A percentile compares a stretch with the other conserved stretches of the same genome.
Evolutionary conservation across 1,284 basidiomycete genomes (phyloP).

Genomic region (Microbotryum silenes-acaulis): DNA sequence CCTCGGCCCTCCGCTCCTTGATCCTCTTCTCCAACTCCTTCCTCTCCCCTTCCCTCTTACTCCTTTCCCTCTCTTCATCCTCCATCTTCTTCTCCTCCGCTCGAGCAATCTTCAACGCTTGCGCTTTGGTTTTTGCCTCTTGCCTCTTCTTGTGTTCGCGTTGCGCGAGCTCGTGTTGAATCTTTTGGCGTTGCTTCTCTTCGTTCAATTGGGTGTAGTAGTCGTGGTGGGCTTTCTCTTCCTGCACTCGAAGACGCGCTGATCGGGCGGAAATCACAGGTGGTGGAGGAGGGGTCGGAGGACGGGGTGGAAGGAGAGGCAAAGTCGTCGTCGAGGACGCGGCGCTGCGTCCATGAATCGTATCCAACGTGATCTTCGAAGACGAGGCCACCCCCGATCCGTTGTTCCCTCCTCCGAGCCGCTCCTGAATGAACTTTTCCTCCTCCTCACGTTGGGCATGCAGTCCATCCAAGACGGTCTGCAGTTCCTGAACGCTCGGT

Average conservation of each 20-base stretch:
- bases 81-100: not conserved
- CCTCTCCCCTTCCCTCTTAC: not conserved
- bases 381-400: too few relatives aligned
- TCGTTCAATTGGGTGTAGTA: not conserved
- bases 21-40: not conserved
- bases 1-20: not conserved
- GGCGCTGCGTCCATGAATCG: too few relatives aligned
- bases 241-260: not conserved
- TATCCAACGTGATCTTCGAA: too few relatives aligned
- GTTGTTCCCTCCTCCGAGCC: too few relatives aligned
- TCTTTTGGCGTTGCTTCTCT: not conserved
- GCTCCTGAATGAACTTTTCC: too few relatives aligned
- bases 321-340: too few relatives aligned
- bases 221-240: not conserved
- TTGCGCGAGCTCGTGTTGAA: too few relatives aligned
- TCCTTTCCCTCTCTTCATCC: not conserved
- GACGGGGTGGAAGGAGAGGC: too few relatives aligned
- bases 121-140: not conserved
- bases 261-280: not conserved
- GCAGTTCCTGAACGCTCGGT: too few relatives aligned
- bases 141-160: not conserved
- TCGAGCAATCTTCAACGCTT: not conserved
- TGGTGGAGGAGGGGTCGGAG: not conserved
- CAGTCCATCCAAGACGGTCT: too few relatives aligned
- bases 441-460: too few relatives aligned